Conservation (phyloP, 805 yeast genomes). For the Priceomyces medius region DNA sequence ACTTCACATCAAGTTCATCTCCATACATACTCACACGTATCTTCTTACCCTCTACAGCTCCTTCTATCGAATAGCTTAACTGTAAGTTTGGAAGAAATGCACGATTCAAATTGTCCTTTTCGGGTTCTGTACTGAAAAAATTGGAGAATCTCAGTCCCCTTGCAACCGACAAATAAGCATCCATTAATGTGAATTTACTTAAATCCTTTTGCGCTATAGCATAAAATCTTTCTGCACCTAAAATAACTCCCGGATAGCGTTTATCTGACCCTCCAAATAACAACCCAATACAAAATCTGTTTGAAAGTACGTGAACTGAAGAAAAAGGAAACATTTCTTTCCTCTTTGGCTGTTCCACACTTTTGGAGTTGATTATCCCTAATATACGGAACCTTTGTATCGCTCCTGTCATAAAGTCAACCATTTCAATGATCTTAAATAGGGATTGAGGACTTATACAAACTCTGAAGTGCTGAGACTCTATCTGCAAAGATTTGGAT, state of each 20-base stretch:
- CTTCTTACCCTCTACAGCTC: constrained; percentile 29
- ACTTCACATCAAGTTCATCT: constrained; percentile 65
- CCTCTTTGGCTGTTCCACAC: neutral
- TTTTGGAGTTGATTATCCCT: neutral
- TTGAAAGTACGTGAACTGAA: constrained; percentile 58
- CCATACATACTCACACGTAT: constrained; percentile 58
- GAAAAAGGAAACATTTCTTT: constrained; percentile 26
- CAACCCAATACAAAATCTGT: constrained; percentile 78
- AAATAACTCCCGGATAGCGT: constrained; percentile 65
- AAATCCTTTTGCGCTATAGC: constrained; percentile 58
- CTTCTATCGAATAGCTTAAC: constrained; percentile 43
- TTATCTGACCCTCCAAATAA: constrained; percentile 50
- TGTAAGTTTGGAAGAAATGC: constrained; percentile 72
- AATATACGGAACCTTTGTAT: neutral
- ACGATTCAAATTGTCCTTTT: constrained; percentile 51
- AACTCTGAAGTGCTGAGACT: constrained; percentile 57
- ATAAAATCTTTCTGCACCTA: constrained; percentile 75
- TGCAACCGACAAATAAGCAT: constrained; percentile 71
- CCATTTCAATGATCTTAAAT: constrained; percentile 35
- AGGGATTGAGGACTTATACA: constrained; percentile 55
- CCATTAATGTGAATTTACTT: constrained; percentile 68
- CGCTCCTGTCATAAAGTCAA: constrained; percentile 21
- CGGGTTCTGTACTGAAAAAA: constrained; percentile 48
- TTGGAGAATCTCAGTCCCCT: constrained; percentile 53
- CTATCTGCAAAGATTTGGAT: constrained; percentile 52